Conservation (phyloP, 768 basidiomycete genomes). For the Mycena latifolia region DNA sequence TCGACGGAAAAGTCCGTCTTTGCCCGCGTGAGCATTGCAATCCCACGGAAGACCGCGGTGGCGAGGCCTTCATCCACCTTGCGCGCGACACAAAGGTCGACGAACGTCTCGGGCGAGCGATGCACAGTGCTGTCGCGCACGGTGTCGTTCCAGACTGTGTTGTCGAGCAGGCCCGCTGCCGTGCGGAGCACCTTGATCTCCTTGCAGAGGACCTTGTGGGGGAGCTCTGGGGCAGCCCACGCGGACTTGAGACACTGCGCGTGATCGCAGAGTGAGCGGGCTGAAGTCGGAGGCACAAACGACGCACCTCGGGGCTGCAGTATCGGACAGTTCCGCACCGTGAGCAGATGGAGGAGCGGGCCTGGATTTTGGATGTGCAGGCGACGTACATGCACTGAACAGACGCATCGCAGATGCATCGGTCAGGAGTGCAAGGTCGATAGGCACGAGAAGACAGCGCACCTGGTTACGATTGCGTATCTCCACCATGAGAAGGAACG, state of each 20-base stretch:
- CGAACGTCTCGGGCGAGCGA: too few relatives aligned
- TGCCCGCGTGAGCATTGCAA: too few relatives aligned
- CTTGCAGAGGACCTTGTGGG: constrained; percentile 24
- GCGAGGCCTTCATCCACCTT: too few relatives aligned
- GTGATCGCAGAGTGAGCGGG: too few relatives aligned
- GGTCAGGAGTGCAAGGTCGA: neutral
- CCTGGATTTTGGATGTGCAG: neutral
- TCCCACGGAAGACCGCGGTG: too few relatives aligned
- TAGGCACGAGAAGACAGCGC: neutral
- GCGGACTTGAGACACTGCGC: constrained; percentile 16
- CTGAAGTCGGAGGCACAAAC: too few relatives aligned
- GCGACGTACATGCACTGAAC: constrained; percentile 2
- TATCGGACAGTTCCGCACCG: constrained; percentile 1
- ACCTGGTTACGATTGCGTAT: constrained; percentile 8
- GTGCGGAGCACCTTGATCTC: constrained; percentile 16
- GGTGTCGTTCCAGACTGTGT: constrained; percentile 18
- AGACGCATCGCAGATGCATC: too few relatives aligned
- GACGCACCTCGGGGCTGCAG: neutral
- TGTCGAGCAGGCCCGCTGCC: constrained; percentile 4
- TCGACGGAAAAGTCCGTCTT: too few relatives aligned
- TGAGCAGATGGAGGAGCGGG: neutral
- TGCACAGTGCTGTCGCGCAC: too few relatives aligned
- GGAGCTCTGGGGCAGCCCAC: constrained; percentile 17
- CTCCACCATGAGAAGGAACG: constrained; percentile 1
- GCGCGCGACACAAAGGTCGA: too few relatives aligned